Conservation (phyloP, 768 basidiomycete genomes). For the Solioccasus polychromus region DNA sequence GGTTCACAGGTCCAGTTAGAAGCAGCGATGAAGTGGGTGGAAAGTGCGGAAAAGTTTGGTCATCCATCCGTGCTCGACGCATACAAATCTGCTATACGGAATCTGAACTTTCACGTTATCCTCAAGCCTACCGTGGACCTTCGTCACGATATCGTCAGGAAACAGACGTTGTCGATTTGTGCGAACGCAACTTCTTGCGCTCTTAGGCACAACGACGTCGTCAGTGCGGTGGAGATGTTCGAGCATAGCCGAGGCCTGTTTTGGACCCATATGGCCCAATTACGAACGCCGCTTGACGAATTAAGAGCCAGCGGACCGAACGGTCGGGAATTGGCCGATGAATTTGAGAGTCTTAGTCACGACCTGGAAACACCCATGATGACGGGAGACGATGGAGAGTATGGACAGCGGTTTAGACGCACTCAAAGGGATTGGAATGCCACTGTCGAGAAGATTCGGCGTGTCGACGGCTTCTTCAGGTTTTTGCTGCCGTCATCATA, state of each 20-base stretch:
- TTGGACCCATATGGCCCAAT: constrained; percentile 30
- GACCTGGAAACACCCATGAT: constrained; percentile 5
- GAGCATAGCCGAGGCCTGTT: constrained; percentile 31
- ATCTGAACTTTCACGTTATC: constrained; percentile 20
- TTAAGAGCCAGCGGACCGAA: constrained; percentile 14
- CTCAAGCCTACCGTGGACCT: constrained; percentile 15
- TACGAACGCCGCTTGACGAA: constrained; percentile 24
- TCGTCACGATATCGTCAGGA: constrained; percentile 12
- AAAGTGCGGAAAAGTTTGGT: background rate
- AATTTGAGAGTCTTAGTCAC: constrained; percentile 15
- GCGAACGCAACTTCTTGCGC: constrained; percentile 29
- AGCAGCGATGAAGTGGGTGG: constrained; percentile 18
- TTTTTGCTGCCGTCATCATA: constrained; percentile 29
- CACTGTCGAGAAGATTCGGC: constrained; percentile 21
- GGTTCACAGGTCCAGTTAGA: constrained; percentile 15
- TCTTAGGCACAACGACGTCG: constrained; percentile 14
- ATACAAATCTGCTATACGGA: constrained; percentile 17
- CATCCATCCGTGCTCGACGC: constrained; percentile 23
- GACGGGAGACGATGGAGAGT: constrained; percentile 15
- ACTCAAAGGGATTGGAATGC: constrained; percentile 19
- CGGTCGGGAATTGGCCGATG: constrained; percentile 21
- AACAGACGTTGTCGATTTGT: constrained; percentile 10
- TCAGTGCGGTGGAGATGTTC: constrained; percentile 34
- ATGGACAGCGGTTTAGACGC: constrained; percentile 16
- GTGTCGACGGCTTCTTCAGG: constrained; percentile 25